These are phyloP conservation scores for Beauveria rudraprayagi DNA, from an alignment of 2,329 filamentous ascomycete species.

Conservation along the genomic window DNA sequence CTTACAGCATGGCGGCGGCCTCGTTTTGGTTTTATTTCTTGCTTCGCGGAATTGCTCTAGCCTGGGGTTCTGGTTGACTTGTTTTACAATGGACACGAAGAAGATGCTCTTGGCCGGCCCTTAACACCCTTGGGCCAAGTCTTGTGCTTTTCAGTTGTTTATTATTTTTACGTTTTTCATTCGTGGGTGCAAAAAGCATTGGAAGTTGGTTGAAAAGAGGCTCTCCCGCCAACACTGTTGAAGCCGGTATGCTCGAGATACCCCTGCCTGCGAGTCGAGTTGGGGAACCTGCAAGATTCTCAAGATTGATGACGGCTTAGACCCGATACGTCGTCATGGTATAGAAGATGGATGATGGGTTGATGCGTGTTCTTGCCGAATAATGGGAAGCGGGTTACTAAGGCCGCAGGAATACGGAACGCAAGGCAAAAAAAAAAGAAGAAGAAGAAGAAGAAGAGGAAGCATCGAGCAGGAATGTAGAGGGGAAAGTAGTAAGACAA, in stretches of 20 bases:
- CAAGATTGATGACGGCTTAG: background rate
- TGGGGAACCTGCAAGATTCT: background rate
- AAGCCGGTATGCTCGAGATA: background rate
- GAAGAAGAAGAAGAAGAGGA: background rate
- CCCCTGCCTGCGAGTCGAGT: background rate
- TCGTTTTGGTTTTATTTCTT: background rate
- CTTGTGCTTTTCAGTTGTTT: background rate
- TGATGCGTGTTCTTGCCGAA: background rate
- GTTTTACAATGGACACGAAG: conserved; percentile 2
- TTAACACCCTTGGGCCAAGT: background rate
- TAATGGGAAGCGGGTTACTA: background rate
- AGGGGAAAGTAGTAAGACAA: background rate
- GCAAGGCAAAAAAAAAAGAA: background rate
- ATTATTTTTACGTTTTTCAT: background rate
- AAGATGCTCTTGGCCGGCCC: background rate
- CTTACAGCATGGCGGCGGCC: conserved; percentile 7
- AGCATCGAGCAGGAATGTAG: background rate
- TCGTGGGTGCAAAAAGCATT: background rate
- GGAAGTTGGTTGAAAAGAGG: background rate
- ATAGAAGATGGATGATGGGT: background rate
- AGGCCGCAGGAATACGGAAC: background rate
- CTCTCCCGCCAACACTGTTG: background rate
- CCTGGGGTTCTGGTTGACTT: conserved; percentile 6
- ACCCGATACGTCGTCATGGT: background rate
- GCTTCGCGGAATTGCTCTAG: background rate